Evolutionary conservation across 331 rosid species (phyloP).

Genomic region (Prunus yedoensis): DNA sequence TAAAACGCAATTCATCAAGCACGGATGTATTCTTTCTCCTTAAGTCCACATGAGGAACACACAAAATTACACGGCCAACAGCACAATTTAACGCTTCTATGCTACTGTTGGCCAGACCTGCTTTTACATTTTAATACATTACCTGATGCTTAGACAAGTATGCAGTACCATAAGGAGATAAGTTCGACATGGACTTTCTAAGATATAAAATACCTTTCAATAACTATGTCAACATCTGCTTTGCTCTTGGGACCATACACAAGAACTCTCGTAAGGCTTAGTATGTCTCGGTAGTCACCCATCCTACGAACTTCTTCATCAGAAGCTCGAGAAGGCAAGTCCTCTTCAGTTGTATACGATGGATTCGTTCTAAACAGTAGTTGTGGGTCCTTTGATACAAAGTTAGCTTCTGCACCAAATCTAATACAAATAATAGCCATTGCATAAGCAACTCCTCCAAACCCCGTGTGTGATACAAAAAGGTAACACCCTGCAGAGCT

Average conservation of each 20-base stretch:
- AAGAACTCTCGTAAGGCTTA: slow-evolving; percentile 84
- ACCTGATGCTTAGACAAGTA: not conserved
- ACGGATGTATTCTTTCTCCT: not conserved
- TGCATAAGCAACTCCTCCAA: slow-evolving; percentile 88
- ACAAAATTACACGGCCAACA: not conserved
- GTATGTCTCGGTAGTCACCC: slow-evolving; percentile 83
- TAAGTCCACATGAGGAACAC: not conserved
- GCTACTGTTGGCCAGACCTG: not conserved
- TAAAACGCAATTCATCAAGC: not conserved
- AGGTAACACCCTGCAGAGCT: slow-evolving; percentile 78
- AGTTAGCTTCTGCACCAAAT: slow-evolving; percentile 46
- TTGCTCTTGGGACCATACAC: slow-evolving; percentile 79
- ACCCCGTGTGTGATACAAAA: slow-evolving; percentile 80
- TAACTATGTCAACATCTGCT: slow-evolving; percentile 67
- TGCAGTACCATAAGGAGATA: not conserved
- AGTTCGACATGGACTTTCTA: not conserved
- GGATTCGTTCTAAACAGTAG: slow-evolving; percentile 32
- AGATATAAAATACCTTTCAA: slow-evolving; percentile 55
- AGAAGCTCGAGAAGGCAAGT: slow-evolving; percentile 43
- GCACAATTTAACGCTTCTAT: not conserved
- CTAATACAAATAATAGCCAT: slow-evolving; percentile 71
- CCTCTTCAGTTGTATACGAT: slow-evolving; percentile 31
- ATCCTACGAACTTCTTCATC: slow-evolving; percentile 60
- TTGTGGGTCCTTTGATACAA: slow-evolving; percentile 41
- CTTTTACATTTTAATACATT: not conserved